Conservation (phyloP, 2,329 filamentous ascomycete genomes). For the Pseudogymnoascus verrucosus region DNA sequence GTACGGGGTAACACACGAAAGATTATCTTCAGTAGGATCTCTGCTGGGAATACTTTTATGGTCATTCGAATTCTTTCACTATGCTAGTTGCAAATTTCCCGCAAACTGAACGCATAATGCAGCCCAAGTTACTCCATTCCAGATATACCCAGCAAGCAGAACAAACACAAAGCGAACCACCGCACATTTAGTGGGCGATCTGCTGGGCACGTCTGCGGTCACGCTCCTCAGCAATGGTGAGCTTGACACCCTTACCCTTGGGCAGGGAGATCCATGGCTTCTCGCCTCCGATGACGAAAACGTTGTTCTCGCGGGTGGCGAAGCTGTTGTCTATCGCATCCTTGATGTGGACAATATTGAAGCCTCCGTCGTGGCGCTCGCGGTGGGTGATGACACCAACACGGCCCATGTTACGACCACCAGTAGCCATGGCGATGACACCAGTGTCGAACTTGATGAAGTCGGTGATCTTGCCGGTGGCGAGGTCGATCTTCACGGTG, state of each 20-base stretch:
- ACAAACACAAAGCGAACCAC: conserved; percentile 11
- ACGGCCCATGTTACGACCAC: conserved; percentile 99
- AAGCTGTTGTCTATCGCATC: conserved; percentile 99
- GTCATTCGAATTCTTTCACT: conserved; percentile 24
- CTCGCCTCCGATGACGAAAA: conserved; percentile 97
- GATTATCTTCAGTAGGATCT: background rate
- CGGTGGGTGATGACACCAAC: conserved; percentile 99
- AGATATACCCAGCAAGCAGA: conserved; percentile 8
- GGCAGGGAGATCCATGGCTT: conserved; percentile 99
- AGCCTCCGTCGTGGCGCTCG: conserved; percentile 99
- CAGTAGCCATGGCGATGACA: conserved; percentile 95
- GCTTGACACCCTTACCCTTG: conserved; percentile 99
- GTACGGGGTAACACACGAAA: background rate
- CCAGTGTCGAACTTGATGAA: conserved; percentile 99
- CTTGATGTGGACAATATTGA: conserved; percentile 99
- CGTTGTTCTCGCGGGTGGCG: conserved; percentile 98
- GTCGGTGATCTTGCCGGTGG: conserved; percentile 95
- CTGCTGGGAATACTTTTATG: conserved; percentile 9
- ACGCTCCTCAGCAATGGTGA: conserved; percentile 97
- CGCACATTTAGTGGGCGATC: conserved; percentile 27
- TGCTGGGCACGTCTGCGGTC: conserved; percentile 77
- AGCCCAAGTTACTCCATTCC: conserved; percentile 27
- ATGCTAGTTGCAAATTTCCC: conserved; percentile 25
- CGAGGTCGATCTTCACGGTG: conserved; percentile 97
- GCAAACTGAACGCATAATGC: conserved; percentile 20